Percentiles rank a stretch among this genome's conserved stretches.
Evolutionary conservation across 768 basidiomycete species (phyloP).

Genomic region (Dacryopinax spathularia): DNA sequence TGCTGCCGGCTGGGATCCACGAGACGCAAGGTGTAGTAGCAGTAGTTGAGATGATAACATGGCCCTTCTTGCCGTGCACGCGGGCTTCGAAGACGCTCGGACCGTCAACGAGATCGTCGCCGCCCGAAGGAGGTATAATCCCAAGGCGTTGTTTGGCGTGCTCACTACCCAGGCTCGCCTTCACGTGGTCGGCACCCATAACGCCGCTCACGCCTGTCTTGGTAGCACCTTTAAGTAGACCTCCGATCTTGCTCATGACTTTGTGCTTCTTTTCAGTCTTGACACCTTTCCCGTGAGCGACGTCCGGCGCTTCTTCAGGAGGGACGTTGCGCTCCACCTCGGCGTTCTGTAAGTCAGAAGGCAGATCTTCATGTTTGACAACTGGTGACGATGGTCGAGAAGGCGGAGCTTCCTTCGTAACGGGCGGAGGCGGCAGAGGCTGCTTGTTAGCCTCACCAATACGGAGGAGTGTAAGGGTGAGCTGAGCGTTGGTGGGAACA

Average conservation of each 20-base stretch:
- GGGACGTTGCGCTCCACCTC: constrained; percentile 5
- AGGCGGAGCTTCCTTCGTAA: constrained; percentile 13
- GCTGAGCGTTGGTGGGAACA: constrained; percentile 34
- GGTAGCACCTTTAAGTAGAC: constrained; percentile 21
- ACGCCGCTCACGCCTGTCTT: constrained; percentile 20
- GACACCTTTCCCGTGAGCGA: background rate
- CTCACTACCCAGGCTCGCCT: constrained; percentile 22
- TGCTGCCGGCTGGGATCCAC: constrained; percentile 11
- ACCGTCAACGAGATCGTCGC: constrained; percentile 15
- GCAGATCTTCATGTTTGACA: constrained; percentile 9
- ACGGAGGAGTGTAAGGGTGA: constrained; percentile 30
- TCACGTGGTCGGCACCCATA: constrained; percentile 23
- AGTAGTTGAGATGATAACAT: constrained; percentile 19
- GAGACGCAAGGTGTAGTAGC: constrained; percentile 25
- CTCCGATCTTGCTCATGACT: constrained; percentile 11
- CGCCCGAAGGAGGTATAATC: constrained; percentile 14
- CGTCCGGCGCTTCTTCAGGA: background rate
- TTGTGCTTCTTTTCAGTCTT: constrained; percentile 11
- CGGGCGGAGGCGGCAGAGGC: constrained; percentile 29
- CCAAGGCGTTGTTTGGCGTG: constrained; percentile 22
- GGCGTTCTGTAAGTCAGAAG: constrained; percentile 6
- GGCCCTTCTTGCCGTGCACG: constrained; percentile 22
- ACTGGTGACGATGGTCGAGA: constrained; percentile 7
- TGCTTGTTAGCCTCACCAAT: constrained; percentile 27
- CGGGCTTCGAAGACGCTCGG: constrained; percentile 23